phyloP scores from a whole-genome alignment of 2,329 filamentous ascomycete genomes.

The Colletotrichum truncatum region DNA sequence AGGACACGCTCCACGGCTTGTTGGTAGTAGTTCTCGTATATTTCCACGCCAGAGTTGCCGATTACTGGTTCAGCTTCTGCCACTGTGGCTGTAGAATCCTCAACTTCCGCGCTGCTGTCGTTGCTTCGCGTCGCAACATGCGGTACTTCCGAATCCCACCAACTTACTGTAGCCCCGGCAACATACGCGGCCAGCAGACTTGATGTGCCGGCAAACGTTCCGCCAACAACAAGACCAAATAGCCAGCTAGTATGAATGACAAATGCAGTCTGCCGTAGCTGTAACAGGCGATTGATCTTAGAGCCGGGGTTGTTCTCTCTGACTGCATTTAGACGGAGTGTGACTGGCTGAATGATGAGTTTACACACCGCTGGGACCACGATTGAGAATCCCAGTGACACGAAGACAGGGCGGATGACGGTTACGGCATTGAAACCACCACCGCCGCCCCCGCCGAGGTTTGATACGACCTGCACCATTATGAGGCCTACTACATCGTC shows the following conservation, averaged over 20 bases:
- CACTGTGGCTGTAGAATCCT: background rate
- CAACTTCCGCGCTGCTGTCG: background rate
- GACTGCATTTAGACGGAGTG: constrained; percentile 41
- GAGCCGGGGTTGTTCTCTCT: constrained; percentile 36
- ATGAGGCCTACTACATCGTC: constrained; percentile 83
- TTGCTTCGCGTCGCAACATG: constrained; percentile 25
- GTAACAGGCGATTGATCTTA: constrained; percentile 37
- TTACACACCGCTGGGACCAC: constrained; percentile 56
- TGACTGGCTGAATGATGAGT: constrained; percentile 53
- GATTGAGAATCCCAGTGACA: constrained; percentile 61
- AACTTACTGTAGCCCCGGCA: constrained; percentile 66
- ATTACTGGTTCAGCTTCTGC: background rate
- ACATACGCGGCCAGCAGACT: constrained; percentile 71
- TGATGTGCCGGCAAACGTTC: constrained; percentile 70
- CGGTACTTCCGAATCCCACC: constrained; percentile 60
- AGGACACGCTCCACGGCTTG: constrained; percentile 59
- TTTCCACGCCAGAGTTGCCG: constrained; percentile 22
- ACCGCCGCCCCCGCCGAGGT: constrained; percentile 54
- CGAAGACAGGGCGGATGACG: constrained; percentile 54
- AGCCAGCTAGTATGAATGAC: constrained; percentile 59
- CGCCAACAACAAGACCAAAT: constrained; percentile 56
- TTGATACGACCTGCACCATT: constrained; percentile 80
- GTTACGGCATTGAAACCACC: constrained; percentile 40
- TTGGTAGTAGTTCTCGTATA: constrained; percentile 52
- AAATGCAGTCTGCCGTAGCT: constrained; percentile 47